Evolutionary conservation across 1,284 basidiomycete species (phyloP), one percentile per base, ranked within the genome.

Genomic region (Naganishia albida): DNA sequence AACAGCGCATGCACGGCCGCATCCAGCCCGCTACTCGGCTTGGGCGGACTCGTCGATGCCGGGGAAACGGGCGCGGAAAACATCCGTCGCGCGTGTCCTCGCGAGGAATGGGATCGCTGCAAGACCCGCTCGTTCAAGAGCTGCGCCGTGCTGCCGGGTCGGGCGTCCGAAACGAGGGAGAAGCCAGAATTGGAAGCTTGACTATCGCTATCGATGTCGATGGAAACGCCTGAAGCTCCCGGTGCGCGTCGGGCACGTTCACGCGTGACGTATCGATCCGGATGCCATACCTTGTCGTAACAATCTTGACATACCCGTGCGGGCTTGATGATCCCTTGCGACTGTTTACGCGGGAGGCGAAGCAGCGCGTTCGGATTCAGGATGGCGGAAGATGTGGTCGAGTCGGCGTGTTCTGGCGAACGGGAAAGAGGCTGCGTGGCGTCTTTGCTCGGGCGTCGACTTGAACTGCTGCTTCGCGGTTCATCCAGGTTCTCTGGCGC

Each of bases 61-160:
- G 64, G 64, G 7, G 64, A 60, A 18, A 40, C 57, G 0, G 64
- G 64, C 18, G 64, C 64, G 34, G 64, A 65, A 40, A 65, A 65
- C 56, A 65, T 60, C 16, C 56, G 43, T 25, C 49, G 40, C 13
- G 46, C 54, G 16, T 20, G 34, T 7, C 46, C 43, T 25, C 49
- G 28, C n/a, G 28, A 23, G 6, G 63, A 57, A 38, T 42, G 42
- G 2, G 44, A 50, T 51, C 42, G 49, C 23, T 60, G 46, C 34
- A 60, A 50, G 13, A 49, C 46, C 15, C 57, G 57, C 28, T 60
- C 57, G 25, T 60, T 49, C 48, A 59, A 49, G 38, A 49, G 38
- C n/a, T 64, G 28, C 49, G 50, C 56, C n/a, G 57, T 42, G 34
- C 49, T 20, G 10, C 15, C 8, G 20, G 51, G 30, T 49, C 38